Evolutionary conservation across 177 flowering plant species (phyloP).

Genomic region (Vitis hybrid): DNA sequence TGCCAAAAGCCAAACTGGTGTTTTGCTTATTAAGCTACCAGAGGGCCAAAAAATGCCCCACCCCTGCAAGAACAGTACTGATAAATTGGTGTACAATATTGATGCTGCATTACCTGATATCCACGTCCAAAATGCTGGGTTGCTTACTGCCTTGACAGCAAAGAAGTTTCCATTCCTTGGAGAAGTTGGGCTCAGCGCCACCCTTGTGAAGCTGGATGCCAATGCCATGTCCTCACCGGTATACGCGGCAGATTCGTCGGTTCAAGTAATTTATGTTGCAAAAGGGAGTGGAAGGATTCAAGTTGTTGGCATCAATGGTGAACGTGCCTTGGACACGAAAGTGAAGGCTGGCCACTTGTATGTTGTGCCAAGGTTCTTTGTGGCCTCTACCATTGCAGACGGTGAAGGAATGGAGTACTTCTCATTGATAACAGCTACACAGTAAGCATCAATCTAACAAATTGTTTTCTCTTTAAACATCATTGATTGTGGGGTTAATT

Average conservation of each 20-base stretch:
- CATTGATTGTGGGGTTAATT: too few relatives aligned
- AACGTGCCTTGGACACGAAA: slow-evolving; percentile 24
- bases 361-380: slow-evolving; percentile 45
- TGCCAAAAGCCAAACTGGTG: slow-evolving; percentile 21
- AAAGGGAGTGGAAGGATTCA: slow-evolving; percentile 42
- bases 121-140: background rate
- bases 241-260: slow-evolving; percentile 19
- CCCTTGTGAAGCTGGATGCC: slow-evolving; percentile 23
- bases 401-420: slow-evolving; percentile 47
- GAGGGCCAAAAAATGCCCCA: slow-evolving; percentile 10
- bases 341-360: slow-evolving; percentile 34
- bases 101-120: background rate
- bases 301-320: slow-evolving; percentile 35
- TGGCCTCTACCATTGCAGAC: slow-evolving; percentile 30
- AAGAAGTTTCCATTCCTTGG: slow-evolving; percentile 15
- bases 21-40: slow-evolving; percentile 25
- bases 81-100: background rate
- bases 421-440: slow-evolving; percentile 31
- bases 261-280: slow-evolving; percentile 31
- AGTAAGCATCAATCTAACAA: slow-evolving; percentile 19
- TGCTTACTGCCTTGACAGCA: background rate
- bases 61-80: background rate
- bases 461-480: too few relatives aligned
- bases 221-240: slow-evolving; percentile 30
- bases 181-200: slow-evolving; percentile 22